A percentile compares a stretch with the other conserved stretches of the same genome.
phyloP scores from a whole-genome alignment of 495 filamentous ascomycete genomes.

The Penicillium atrosanguineum region DNA sequence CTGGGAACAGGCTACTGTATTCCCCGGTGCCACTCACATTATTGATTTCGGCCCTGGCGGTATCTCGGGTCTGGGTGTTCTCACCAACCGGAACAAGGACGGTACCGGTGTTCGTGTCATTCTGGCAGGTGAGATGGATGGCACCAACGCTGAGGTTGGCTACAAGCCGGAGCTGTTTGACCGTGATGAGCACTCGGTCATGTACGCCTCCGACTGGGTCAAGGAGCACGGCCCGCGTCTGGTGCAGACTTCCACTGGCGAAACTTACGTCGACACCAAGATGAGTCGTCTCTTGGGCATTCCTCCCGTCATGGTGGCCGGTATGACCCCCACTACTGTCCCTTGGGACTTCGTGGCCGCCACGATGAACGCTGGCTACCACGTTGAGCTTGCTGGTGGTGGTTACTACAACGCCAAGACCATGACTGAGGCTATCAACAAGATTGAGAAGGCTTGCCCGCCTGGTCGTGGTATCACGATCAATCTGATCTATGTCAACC shows the following conservation, averaged over 20 bases:
- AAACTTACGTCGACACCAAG: constrained; percentile 93
- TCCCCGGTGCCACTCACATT: constrained; percentile 86
- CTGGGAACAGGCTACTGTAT: constrained; percentile 91
- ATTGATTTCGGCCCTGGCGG: constrained; percentile 96
- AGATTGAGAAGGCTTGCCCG: constrained; percentile 85
- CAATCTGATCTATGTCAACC: constrained; percentile 97
- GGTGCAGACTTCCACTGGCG: constrained; percentile 79
- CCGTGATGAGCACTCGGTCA: constrained; percentile 89
- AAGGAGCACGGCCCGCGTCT: constrained; percentile 89
- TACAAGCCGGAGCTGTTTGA: constrained; percentile 98
- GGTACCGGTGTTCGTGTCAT: constrained; percentile 95
- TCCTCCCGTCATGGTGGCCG: constrained; percentile 88
- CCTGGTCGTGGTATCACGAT: constrained; percentile 89
- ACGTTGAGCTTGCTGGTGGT: constrained; percentile 85
- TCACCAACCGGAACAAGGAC: constrained; percentile 97
- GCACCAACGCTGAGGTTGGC: constrained; percentile 84
- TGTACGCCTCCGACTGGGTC: constrained; percentile 97
- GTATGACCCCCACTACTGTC: constrained; percentile 94
- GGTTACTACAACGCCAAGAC: constrained; percentile 91
- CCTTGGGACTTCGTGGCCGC: constrained; percentile 96
- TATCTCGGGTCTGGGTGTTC: constrained; percentile 91
- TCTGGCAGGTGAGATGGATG: constrained; percentile 85
- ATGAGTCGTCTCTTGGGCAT: constrained; percentile 91
- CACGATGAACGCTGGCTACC: constrained; percentile 92
- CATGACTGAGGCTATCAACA: constrained; percentile 83